Evolutionary conservation across 1,139 yeast species (phyloP).

Genomic region (Magnusiomyces suaveolens): DNA sequence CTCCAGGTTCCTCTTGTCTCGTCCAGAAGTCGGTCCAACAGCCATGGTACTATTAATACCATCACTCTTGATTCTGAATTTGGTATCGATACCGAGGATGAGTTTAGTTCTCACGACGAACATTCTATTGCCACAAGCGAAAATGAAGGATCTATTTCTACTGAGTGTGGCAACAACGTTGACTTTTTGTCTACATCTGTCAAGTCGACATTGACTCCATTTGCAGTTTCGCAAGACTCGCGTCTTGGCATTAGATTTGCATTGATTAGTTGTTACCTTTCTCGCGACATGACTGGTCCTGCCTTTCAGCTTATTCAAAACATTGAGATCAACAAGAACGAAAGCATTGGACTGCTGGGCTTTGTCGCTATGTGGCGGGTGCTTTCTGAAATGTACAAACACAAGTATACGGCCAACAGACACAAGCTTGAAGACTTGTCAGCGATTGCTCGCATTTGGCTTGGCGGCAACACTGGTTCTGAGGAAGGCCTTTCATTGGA

Average conservation of each 20-base stretch:
- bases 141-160: not conserved
- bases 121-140: conserved; percentile 9
- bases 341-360: conserved; percentile 30
- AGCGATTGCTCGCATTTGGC: conserved; percentile 30
- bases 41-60: not conserved
- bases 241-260: conserved; percentile 25
- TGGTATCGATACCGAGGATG: conserved; percentile 9
- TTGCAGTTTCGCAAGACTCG: conserved; percentile 22
- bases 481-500: conserved; percentile 25
- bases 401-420: conserved; percentile 9
- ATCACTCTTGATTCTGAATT: not conserved
- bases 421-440: conserved; percentile 19
- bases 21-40: conserved; percentile 2
- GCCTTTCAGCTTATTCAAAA: conserved; percentile 20
- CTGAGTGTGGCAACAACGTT: not conserved
- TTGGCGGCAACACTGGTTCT: conserved; percentile 32
- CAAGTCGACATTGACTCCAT: conserved; percentile 8
- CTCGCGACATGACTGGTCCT: conserved; percentile 15
- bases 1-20: not conserved
- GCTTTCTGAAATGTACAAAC: conserved; percentile 14
- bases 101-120: conserved; percentile 11
- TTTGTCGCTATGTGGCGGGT: conserved; percentile 27
- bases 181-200: conserved; percentile 15
- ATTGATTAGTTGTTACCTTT: conserved; percentile 21
- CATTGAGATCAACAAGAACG: conserved; percentile 17